phyloP scores from a whole-genome alignment of 1,284 basidiomycete genomes.

The Phlebopus sp. region DNA sequence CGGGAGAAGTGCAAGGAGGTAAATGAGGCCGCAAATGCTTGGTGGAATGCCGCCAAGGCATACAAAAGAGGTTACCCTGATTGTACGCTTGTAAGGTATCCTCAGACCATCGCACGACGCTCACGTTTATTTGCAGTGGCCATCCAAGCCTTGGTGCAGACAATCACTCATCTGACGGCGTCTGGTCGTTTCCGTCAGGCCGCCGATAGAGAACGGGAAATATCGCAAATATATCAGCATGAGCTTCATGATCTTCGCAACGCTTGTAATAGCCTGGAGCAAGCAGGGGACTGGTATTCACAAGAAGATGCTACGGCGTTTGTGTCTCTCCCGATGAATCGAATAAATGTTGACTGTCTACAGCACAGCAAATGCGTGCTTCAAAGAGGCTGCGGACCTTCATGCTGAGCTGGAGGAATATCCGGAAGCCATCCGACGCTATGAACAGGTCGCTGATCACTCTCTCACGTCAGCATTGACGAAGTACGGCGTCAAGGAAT shows the following conservation, averaged over 20 bases:
- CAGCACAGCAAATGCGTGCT: conserved; percentile 94
- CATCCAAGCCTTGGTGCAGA: conserved; percentile 84
- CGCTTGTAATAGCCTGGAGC: conserved; percentile 89
- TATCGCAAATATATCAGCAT: conserved; percentile 89
- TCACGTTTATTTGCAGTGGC: conserved; percentile 61
- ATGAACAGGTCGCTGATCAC: conserved; percentile 88
- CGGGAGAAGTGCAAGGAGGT: conserved; percentile 81
- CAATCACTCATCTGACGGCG: conserved; percentile 81
- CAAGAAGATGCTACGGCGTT: conserved; percentile 96
- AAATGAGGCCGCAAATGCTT: conserved; percentile 94
- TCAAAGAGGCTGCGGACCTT: conserved; percentile 94
- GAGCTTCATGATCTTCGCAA: conserved; percentile 70
- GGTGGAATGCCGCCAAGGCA: conserved; percentile 94
- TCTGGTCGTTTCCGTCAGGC: conserved; percentile 94
- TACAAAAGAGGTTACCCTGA: conserved; percentile 88
- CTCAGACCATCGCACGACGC: conserved; percentile 10
- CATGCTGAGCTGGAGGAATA: conserved; percentile 90
- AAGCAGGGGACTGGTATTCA: conserved; percentile 96
- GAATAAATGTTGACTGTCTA: conserved; percentile 9
- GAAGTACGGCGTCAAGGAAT: conserved; percentile 99
- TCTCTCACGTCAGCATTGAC: conserved; percentile 84
- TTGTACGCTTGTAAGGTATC: conserved; percentile 41
- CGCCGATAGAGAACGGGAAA: conserved; percentile 96
- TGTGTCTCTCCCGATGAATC: conserved; percentile 7
- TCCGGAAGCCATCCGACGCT: conserved; percentile 81